A percentile compares a stretch with the other conserved stretches of the same genome.
phyloP scores from a whole-genome alignment of 768 basidiomycete species.

The Russula brevipes region DNA sequence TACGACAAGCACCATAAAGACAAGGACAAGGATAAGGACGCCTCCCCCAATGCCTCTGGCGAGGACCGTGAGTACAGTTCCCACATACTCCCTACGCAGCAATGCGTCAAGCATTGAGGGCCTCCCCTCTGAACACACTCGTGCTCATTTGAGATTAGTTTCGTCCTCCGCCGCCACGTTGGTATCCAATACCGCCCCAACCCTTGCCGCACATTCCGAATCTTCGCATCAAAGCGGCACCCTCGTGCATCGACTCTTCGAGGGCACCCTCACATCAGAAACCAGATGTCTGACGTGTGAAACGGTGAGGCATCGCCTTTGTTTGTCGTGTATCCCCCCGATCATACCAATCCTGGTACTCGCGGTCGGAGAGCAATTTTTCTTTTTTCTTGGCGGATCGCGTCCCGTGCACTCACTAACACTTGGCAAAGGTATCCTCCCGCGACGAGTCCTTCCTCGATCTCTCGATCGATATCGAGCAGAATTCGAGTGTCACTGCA shows the following conservation, averaged over 20 bases:
- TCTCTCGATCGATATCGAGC: constrained; percentile 98
- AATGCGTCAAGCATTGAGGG: neutral
- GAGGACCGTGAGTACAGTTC: constrained; percentile 59
- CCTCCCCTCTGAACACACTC: constrained; percentile 8
- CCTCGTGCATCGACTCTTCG: constrained; percentile 87
- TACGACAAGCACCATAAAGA: constrained; percentile 46
- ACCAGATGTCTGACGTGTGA: constrained; percentile 98
- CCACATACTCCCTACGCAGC: constrained; percentile 1
- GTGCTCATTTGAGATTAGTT: constrained; percentile 37
- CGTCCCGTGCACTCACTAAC: constrained; percentile 29
- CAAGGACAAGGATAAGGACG: constrained; percentile 4
- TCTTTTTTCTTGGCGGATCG: neutral
- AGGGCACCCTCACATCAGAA: constrained; percentile 92
- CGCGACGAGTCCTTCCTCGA: constrained; percentile 97
- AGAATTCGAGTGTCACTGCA: constrained; percentile 93
- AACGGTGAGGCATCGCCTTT: constrained; percentile 49
- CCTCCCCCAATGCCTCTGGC: constrained; percentile 31
- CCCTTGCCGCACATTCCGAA: constrained; percentile 42
- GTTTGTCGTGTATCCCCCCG: neutral
- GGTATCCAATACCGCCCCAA: constrained; percentile 36
- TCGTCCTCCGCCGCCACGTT: constrained; percentile 56
- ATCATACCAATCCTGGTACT: neutral
- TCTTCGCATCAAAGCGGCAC: constrained; percentile 46
- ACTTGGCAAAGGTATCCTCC: constrained; percentile 36
- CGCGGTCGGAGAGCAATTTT: neutral